phyloP scores from a whole-genome alignment of 768 basidiomycete species.

The Boletus vermiculosoides region DNA sequence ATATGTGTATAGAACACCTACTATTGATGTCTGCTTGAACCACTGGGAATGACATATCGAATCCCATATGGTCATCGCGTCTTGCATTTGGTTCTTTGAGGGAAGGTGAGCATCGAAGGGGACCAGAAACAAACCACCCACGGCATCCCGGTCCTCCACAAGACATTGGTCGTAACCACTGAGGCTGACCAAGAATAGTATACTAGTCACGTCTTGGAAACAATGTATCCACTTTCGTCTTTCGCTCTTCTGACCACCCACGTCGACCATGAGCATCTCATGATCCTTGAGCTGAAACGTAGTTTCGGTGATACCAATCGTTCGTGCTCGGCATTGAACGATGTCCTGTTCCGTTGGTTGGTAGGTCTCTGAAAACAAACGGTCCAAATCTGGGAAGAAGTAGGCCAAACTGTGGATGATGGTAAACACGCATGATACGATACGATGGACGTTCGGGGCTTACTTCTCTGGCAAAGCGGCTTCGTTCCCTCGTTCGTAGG shows the following conservation, averaged over 20 bases:
- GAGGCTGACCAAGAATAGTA: constrained; percentile 86
- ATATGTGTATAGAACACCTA: constrained; percentile 36
- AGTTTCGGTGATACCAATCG: constrained; percentile 90
- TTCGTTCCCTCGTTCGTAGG: constrained; percentile 84
- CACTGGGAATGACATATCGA: constrained; percentile 97
- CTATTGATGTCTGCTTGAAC: constrained; percentile 94
- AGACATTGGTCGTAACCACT: constrained; percentile 95
- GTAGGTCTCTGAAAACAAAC: constrained; percentile 73
- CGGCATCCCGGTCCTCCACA: constrained; percentile 89
- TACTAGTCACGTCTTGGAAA: constrained; percentile 92
- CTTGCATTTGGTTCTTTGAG: constrained; percentile 93
- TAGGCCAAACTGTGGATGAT: constrained; percentile 53
- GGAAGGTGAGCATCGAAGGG: background rate
- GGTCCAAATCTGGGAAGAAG: constrained; percentile 77
- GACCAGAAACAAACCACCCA: constrained; percentile 38
- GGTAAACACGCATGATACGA: background rate
- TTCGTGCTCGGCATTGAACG: constrained; percentile 79
- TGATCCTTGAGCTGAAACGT: constrained; percentile 75
- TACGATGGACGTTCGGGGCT: constrained; percentile 17
- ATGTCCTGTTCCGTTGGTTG: constrained; percentile 84
- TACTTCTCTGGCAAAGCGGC: constrained; percentile 91
- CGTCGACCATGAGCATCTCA: constrained; percentile 92
- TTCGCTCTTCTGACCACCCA: constrained; percentile 91
- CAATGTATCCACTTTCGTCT: constrained; percentile 93
- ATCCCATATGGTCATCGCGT: constrained; percentile 98